phyloP scores from a whole-genome alignment of 805 yeast genomes.

The Candida pini region DNA sequence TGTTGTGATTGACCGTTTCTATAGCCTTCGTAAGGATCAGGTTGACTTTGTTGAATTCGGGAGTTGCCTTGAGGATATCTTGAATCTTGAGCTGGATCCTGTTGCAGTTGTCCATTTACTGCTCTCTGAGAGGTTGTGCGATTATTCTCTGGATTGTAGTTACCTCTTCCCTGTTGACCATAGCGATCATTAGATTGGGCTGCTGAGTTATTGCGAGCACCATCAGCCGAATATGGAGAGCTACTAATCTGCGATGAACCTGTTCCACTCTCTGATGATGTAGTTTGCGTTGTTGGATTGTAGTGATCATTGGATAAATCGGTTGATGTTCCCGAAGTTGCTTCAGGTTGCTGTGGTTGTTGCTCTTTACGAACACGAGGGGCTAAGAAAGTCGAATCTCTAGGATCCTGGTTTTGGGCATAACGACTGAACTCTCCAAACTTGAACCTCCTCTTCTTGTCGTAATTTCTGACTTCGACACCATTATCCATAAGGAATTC shows the following conservation, averaged over 20 bases:
- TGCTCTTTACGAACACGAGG: conserved; percentile 15
- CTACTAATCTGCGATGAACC: too few relatives aligned
- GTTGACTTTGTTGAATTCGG: neutral
- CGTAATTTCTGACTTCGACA: conserved; percentile 32
- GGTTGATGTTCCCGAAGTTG: conserved; percentile 6
- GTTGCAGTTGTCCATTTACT: too few relatives aligned
- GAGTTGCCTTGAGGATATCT: too few relatives aligned
- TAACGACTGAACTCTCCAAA: conserved; percentile 44
- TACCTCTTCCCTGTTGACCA: neutral
- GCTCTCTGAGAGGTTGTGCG: too few relatives aligned
- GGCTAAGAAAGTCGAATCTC: too few relatives aligned
- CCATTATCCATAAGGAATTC: conserved; percentile 40
- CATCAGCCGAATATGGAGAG: too few relatives aligned
- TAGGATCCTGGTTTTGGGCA: conserved; percentile 42
- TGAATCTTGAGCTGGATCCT: too few relatives aligned
- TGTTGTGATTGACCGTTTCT: conserved; percentile 8
- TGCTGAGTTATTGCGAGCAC: too few relatives aligned
- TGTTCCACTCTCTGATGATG: too few relatives aligned
- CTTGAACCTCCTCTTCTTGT: conserved; percentile 31
- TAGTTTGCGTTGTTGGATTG: conserved; percentile 19
- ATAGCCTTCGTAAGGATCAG: conserved; percentile 1
- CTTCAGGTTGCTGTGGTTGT: neutral
- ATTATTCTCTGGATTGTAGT: neutral
- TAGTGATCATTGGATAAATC: conserved; percentile 14
- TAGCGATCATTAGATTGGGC: too few relatives aligned